Percentiles rank a stretch among this genome's conserved stretches.
Conservation (phyloP, 495 filamentous ascomycete genomes). For the Podospora fimiseda region DNA sequence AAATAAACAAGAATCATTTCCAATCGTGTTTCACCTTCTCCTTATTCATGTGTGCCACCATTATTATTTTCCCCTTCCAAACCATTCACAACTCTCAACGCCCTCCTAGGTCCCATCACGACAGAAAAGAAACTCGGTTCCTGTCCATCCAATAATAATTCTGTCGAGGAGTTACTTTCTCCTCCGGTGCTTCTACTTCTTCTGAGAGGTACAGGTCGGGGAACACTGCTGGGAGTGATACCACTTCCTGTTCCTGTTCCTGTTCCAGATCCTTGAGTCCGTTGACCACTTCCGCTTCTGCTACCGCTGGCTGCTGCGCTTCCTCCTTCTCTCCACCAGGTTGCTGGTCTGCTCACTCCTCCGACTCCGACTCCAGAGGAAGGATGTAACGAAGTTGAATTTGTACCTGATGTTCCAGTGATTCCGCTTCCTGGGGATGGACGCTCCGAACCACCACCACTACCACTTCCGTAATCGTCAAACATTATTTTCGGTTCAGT, state of each 20-base stretch:
- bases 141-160: conserved; percentile 53
- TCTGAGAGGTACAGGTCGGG: background rate
- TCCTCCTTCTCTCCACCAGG: conserved; percentile 7
- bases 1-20: background rate
- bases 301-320: background rate
- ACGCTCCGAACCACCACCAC: background rate
- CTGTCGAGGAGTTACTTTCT: conserved; percentile 34
- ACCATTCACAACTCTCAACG: conserved; percentile 65
- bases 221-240: conserved; percentile 13
- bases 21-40: background rate
- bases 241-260: conserved; percentile 17
- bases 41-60: background rate
- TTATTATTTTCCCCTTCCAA: conserved; percentile 25
- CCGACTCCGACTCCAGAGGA: conserved; percentile 8
- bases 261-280: conserved; percentile 3
- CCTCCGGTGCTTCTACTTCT: conserved; percentile 27
- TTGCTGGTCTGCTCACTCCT: conserved; percentile 2
- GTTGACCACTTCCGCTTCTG: background rate
- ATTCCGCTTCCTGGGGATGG: background rate
- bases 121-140: conserved; percentile 73
- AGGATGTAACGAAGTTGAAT: too few relatives aligned
- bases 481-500: conserved; percentile 29
- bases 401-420: background rate
- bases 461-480: conserved; percentile 27
- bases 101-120: conserved; percentile 63